Base-by-base conservation (phyloP, 2,329 filamentous ascomycete species). In the Colletotrichum sp. region DNA sequence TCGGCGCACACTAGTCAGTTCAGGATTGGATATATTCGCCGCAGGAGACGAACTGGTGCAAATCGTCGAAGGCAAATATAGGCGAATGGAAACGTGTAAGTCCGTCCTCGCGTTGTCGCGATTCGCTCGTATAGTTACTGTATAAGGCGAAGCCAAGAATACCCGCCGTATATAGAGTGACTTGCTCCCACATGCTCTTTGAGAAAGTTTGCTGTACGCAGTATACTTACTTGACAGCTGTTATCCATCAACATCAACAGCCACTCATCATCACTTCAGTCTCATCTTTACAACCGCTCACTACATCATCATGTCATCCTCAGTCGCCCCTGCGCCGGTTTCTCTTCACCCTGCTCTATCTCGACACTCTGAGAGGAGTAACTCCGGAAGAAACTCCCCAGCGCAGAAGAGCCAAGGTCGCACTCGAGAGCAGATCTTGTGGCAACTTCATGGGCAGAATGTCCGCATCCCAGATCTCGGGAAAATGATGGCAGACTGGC, bases 361-460 rank as follows among this genome's bases (percentile, higher is more conserved):
- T n/a, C 59, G n/a, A 6, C n/a, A 36, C 39, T 24, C n/a, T 3
- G 32, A 64, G 8, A 55, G 24, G 5, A 30, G 9, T 6, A 22
- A 13, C 8, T 30, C 66, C 2, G 30, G 24, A 3, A 39, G 24
- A 2, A 26, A n/a, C 1, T 24, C 59, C 4, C 36, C 44, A 3
- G 26, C 44, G 13, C 65, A n/a, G 10, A n/a, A 24, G 10, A 32
- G 12, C 13, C 44, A 69, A 26, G 24, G 7, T 12, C 44, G 18
- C 1, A 64, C 59, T n/a, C 72, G 72, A 5, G 60, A 63, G 18
- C 28, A 75, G 10, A 75, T 75, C 3, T 30, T 75, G 3, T 55
- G 24, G 62, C 60, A 66, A 12, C 68, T 75, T 8, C 72, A 75
- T n/a, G 72, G 72, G 13, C 68, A 75, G n/a, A 18, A 75, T 8